These are phyloP conservation scores for Poronia punctata DNA, from an alignment of 495 filamentous ascomycete genomes.

Conservation along the genomic window DNA sequence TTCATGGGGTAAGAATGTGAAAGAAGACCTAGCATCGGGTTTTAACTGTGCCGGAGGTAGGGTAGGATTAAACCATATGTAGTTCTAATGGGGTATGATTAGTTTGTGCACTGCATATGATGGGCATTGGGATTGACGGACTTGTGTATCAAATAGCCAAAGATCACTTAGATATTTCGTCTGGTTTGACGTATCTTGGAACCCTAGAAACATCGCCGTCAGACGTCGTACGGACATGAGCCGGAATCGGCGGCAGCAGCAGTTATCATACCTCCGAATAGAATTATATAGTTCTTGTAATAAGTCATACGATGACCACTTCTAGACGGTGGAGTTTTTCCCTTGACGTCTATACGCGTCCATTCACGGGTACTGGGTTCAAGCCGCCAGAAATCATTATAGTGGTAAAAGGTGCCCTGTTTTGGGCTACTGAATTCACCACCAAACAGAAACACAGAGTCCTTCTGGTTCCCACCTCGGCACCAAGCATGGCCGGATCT, in stretches of 20 bases:
- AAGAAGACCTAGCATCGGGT: conserved; percentile 83
- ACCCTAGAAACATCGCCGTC: conserved; percentile 75
- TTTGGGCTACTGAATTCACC: conserved; percentile 69
- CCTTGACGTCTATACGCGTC: conserved; percentile 80
- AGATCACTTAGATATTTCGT: conserved; percentile 80
- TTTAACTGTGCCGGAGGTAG: conserved; percentile 70
- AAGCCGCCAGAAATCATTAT: conserved; percentile 96
- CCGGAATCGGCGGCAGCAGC: no score
- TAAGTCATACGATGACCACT: conserved; percentile 94
- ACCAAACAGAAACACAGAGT: conserved; percentile 87
- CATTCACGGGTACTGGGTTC: conserved; percentile 79
- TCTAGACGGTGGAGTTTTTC: conserved; percentile 79
- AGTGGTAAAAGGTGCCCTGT: conserved; percentile 98
- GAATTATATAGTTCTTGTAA: conserved; percentile 57
- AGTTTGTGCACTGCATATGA: conserved; percentile 43
- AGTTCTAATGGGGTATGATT: conserved; percentile 45
- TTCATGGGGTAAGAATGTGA: conserved; percentile 85
- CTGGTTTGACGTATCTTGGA: conserved; percentile 90
- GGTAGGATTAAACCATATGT: conserved; percentile 66
- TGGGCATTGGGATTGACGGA: background rate
- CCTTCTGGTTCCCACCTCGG: conserved; percentile 68
- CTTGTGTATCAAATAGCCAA: conserved; percentile 53
- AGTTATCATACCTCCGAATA: conserved; percentile 29
- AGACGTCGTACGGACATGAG: no score
- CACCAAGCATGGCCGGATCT: conserved; percentile 90